These are phyloP conservation scores for Epicoccum sorghinum DNA, from an alignment of 2,329 filamentous ascomycete species.

Conservation along the genomic window DNA sequence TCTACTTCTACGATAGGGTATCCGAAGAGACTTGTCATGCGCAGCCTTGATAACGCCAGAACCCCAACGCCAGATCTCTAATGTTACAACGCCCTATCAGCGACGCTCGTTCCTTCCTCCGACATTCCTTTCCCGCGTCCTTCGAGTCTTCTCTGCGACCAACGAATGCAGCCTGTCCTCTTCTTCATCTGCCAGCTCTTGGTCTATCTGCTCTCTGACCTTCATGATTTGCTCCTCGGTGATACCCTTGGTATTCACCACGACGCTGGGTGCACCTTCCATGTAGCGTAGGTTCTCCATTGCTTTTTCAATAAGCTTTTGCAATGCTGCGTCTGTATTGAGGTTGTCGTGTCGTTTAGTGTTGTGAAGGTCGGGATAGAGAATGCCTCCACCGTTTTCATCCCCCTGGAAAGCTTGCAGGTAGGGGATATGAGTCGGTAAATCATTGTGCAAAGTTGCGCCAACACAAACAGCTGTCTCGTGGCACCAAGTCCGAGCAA, in stretches of 20 bases:
- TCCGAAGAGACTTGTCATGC: neutral
- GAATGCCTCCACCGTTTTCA: conserved; percentile 69
- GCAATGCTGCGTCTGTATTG: conserved; percentile 77
- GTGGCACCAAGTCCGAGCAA: conserved; percentile 94
- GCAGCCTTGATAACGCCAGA: conserved; percentile 1
- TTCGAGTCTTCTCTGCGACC: conserved; percentile 56
- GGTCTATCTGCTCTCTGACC: conserved; percentile 72
- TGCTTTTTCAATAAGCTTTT: conserved; percentile 77
- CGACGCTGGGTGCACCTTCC: conserved; percentile 74
- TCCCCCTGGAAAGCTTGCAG: conserved; percentile 82
- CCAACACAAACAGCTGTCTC: conserved; percentile 91
- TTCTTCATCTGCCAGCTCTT: conserved; percentile 67
- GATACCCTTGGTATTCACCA: conserved; percentile 79
- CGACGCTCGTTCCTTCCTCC: conserved; percentile 52
- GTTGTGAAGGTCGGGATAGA: conserved; percentile 88
- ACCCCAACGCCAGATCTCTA: neutral
- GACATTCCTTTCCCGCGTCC: conserved; percentile 52
- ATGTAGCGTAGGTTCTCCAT: conserved; percentile 88
- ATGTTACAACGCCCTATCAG: conserved; percentile 4
- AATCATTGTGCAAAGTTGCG: conserved; percentile 71
- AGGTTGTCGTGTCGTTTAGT: conserved; percentile 75
- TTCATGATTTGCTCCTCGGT: conserved; percentile 67
- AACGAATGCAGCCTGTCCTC: conserved; percentile 64
- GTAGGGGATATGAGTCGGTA: conserved; percentile 83
- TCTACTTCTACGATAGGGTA: conserved; percentile 9